Evolutionary conservation across 352 stramenopile genomes (phyloP).

Genomic region (Plasmopara muralis): DNA sequence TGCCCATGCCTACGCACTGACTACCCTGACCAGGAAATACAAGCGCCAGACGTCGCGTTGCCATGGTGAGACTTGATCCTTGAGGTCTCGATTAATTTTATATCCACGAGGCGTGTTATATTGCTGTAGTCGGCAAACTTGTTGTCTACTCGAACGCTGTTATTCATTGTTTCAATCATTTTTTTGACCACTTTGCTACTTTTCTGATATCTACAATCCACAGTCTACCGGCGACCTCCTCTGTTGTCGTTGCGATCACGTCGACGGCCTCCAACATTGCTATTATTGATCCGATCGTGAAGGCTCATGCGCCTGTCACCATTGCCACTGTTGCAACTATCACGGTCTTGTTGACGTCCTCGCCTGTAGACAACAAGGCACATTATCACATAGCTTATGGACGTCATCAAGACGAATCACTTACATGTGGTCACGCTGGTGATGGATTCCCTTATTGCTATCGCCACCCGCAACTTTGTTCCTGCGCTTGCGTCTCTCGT

Average conservation of each 20-base stretch:
- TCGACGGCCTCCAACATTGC: conserved; percentile 21
- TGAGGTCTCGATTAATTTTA: background rate
- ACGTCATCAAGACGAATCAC: conserved; percentile 3
- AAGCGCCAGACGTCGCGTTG: conserved; percentile 41
- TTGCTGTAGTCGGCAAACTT: too few relatives aligned
- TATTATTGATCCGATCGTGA: conserved; percentile 20
- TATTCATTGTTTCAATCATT: too few relatives aligned
- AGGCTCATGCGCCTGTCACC: conserved; percentile 18
- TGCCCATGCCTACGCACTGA: conserved; percentile 73
- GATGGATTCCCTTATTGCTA: conserved; percentile 21
- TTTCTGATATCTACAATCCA: conserved; percentile 7
- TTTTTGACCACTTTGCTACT: too few relatives aligned
- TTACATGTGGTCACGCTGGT: conserved; percentile 56
- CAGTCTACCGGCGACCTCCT: conserved; percentile 37
- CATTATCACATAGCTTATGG: conserved; percentile 1
- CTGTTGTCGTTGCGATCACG: conserved; percentile 35
- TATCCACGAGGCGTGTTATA: background rate
- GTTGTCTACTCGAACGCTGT: too few relatives aligned
- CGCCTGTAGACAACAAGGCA: conserved; percentile 13
- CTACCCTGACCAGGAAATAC: conserved; percentile 84
- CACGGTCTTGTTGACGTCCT: conserved; percentile 25
- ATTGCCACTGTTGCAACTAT: conserved; percentile 17
- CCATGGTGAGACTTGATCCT: conserved; percentile 12
- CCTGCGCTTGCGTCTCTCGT: conserved; percentile 51
- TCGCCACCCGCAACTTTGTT: conserved; percentile 32